Evolutionary conservation across 257 asterid species (phyloP), one percentile per base, ranked within the genome.

Genomic region (Coffea eugenioides): DNA sequence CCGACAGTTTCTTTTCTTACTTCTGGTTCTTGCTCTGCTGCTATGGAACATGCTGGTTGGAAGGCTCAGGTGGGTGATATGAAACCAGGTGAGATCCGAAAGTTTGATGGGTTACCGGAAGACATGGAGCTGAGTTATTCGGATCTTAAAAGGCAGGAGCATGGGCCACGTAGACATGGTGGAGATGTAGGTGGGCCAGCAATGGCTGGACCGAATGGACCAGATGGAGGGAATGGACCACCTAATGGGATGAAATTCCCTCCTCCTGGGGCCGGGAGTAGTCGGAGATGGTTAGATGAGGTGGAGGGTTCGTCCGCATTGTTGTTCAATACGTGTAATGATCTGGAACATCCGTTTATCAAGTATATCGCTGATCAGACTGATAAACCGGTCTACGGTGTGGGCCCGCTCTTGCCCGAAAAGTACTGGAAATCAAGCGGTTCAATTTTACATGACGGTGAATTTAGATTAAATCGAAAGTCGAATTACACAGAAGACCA

Each of bases 321-420:
- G 73, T 75, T 90, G 12, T 80, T 93, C 82, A 93, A 92, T 87
- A 93, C 97, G 0, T 88, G 90, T 66, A 88, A 84, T 18, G 90
- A 76, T 25, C 82, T 93, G 8, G 97, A 93, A 66, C 84, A 78
- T 1, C 88, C 83, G 5, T 89, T 93, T 71, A 82, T 93, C 0
- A 81, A 85, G 31, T 93, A 89, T 71, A 69, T 92, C 5, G 46
- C 86, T 3, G 77, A 61, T 8, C 87, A 84, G 56, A 78, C 80
- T 0, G 82, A 71, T 8, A 91, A 84, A 56, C 92, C 93, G 43
- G 89, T 91, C 13, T 77, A 85, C 9, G 95, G 92, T 0, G 85
- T 90, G 0, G 98, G 97, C 0, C 97, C 98, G 0, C 73, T 92
- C 82, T 56, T 92, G 82, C 95, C 97, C 2, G 93, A 87, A 54